A percentile compares a stretch with the other conserved stretches of the same genome.
Conservation (phyloP, 495 filamentous ascomycete species). For the Neurospora cerealis region DNA sequence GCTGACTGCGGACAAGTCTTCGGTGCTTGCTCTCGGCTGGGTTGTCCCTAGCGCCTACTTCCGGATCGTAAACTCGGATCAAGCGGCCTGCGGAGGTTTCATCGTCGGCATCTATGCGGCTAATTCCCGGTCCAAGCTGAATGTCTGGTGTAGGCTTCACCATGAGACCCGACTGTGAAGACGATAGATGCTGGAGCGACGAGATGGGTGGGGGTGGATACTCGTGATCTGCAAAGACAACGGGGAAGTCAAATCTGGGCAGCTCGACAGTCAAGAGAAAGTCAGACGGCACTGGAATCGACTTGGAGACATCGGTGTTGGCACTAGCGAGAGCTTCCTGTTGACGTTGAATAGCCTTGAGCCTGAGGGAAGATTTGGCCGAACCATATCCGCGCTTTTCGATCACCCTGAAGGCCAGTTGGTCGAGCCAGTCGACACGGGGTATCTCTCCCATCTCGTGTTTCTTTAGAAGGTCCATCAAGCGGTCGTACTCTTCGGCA, state of each 20-base stretch:
- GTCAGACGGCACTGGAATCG: slow-evolving; percentile 36
- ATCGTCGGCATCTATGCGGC: slow-evolving; percentile 46
- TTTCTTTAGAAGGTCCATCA: slow-evolving; percentile 88
- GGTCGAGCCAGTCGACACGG: slow-evolving; percentile 88
- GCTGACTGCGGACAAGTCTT: slow-evolving; percentile 72
- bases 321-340: slow-evolving; percentile 8
- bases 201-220: slow-evolving; percentile 79
- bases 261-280: slow-evolving; percentile 83
- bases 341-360: slow-evolving; percentile 24
- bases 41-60: slow-evolving; percentile 80
- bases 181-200: slow-evolving; percentile 49
- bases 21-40: slow-evolving; percentile 94
- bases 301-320: slow-evolving; percentile 10
- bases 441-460: slow-evolving; percentile 96
- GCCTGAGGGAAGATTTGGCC: slow-evolving; percentile 23
- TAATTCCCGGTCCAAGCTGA: slow-evolving; percentile 72
- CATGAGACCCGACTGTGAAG: slow-evolving; percentile 54
- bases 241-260: slow-evolving; percentile 88
- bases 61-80: slow-evolving; percentile 85
- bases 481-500: slow-evolving; percentile 65
- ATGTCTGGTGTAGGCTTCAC: slow-evolving; percentile 74
- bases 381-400: slow-evolving; percentile 63
- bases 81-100: slow-evolving; percentile 46
- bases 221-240: slow-evolving; percentile 90
- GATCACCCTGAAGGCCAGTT: slow-evolving; percentile 77